Evolutionary conservation across 192 early-diverging fungal genomes (phyloP).

Genomic region (Coemansia sp.): DNA sequence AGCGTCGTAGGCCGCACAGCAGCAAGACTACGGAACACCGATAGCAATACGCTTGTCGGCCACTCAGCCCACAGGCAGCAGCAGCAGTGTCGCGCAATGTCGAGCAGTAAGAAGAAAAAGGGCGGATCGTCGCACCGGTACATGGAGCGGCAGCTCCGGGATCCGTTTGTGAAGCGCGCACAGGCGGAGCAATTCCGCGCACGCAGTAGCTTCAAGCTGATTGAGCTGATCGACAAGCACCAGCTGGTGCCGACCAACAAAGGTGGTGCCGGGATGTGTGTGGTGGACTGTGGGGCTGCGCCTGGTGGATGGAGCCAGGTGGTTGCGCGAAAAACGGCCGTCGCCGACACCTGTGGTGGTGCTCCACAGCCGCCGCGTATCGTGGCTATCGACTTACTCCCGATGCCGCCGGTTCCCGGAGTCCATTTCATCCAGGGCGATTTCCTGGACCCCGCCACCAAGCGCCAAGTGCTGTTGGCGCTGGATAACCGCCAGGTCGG

Average conservation of each 20-base stretch:
- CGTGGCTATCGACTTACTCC: conserved; percentile 70
- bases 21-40: not conserved
- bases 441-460: conserved; percentile 57
- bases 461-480: conserved; percentile 28
- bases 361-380: conserved; percentile 24
- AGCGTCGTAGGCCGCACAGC: too few relatives aligned
- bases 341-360: not conserved
- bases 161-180: conserved; percentile 68
- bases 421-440: conserved; percentile 68
- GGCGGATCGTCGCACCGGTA: conserved; percentile 60
- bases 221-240: conserved; percentile 60
- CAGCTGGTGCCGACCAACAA: conserved; percentile 18
- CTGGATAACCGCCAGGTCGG: conserved; percentile 48
- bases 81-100: conserved; percentile 13
- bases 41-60: too few relatives aligned
- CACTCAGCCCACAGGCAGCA: not conserved
- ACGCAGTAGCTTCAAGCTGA: conserved; percentile 75
- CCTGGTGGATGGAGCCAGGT: conserved; percentile 85
- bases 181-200: conserved; percentile 62
- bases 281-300: conserved; percentile 68
- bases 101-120: conserved; percentile 39
- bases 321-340: conserved; percentile 30
- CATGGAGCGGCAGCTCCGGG: conserved; percentile 63
- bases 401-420: conserved; percentile 66
- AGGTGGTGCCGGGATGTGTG: conserved; percentile 14